phyloP scores from a whole-genome alignment of 345 rosid species.

The Mercurialis annua region DNA sequence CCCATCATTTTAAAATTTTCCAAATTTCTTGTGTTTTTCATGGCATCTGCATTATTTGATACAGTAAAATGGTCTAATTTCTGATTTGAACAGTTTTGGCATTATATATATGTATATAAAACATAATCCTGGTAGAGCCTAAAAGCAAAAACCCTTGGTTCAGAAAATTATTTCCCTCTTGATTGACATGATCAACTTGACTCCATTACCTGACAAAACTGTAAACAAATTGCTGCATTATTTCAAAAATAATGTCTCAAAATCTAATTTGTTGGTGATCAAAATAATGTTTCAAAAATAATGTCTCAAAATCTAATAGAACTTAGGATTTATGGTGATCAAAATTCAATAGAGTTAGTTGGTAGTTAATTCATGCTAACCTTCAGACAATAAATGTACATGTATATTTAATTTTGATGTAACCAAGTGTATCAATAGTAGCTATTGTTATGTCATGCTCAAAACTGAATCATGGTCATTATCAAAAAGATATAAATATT shows the following conservation, averaged over 20 bases:
- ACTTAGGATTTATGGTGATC: not conserved
- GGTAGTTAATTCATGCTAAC: not conserved
- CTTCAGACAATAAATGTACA: not conserved
- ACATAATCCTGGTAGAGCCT: constrained; percentile 11
- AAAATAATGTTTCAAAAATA: constrained; percentile 2
- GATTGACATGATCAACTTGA: constrained; percentile 8
- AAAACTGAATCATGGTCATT: constrained; percentile 7
- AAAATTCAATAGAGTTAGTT: constrained; percentile 14
- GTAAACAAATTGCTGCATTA: constrained; percentile 2
- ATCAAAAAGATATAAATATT: constrained; percentile 11
- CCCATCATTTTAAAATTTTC: not conserved
- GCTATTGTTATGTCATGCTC: not conserved
- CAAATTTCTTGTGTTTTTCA: not conserved
- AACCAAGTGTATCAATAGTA: not conserved
- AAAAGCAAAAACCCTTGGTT: constrained; percentile 7
- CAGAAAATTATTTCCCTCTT: constrained; percentile 15
- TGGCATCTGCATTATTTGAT: not conserved
- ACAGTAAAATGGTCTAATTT: not conserved
- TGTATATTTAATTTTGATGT: not conserved
- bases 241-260: constrained; percentile 1
- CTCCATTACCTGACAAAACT: constrained; percentile 1
- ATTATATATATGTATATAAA: not conserved
- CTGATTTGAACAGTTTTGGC: not conserved
- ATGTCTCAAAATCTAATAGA: not conserved
- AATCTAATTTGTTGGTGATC: not conserved